Base-by-base conservation (phyloP, 202 grass and related monocot genomes). In the Miscanthus sacchariflorus region DNA sequence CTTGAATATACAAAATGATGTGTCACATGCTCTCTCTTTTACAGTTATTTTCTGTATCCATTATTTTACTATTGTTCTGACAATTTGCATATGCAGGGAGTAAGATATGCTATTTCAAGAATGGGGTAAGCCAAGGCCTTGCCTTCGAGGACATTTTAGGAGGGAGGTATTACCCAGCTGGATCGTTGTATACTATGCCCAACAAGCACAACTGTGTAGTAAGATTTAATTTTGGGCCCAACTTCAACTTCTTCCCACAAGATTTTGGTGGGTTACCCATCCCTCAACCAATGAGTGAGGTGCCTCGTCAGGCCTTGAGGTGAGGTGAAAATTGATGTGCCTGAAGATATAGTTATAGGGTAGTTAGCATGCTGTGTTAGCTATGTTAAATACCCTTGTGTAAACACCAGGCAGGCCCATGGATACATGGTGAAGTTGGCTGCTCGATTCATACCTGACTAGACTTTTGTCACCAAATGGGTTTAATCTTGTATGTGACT, bases 41-140 rank as follows among this genome's bases (percentile, higher is more conserved):
- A 72, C 23, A 45, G 17, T 13, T 48, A 35, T 68, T 4, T 74
- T 54, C 61, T 1, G n/a, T 67, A 64, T 36, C 35, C 35, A 36
- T 36, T 36, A 36, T 36, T 36, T 36, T 36, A 36, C 4, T 4
- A 4, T 36, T 36, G 54, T 50, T 70, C n/a, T 21, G 23, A 11
- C 4, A 25, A 35, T 25, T 70, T 59, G 17, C 40, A 64, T 68
- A 78, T 94, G 70, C 91, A 98, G 94, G 86, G 48, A 98, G 92
- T 66, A 87, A 95, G 84, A 95, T 98, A 82, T 87, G 90, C 61
- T 98, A 92, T 82, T 96, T 96, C 91, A 99, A 93, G 88, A 96
- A 99, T 14, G 94, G 89, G 42, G 83, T 76, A 72, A 91, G 89
- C 74, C 92, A 95, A 76, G 96, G 92, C 72, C 85, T 81, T 33